Base-by-base conservation (phyloP, 257 asterid species). In the Dorcoceras hygrometricum region DNA sequence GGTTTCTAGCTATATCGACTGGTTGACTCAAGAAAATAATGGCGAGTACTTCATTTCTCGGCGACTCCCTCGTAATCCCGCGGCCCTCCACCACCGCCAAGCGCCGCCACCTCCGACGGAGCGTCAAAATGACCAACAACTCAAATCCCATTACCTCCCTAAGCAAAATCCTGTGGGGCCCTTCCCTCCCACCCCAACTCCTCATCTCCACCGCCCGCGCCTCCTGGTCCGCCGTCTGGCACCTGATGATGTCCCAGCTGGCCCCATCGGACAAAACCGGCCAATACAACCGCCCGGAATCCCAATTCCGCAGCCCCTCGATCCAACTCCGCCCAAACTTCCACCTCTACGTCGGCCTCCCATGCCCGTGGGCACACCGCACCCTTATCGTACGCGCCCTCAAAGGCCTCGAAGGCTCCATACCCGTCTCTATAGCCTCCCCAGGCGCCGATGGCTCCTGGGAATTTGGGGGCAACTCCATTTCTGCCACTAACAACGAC, bases 311-410 rank as follows among this genome's bases (percentile, higher is more conserved):
- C 68, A 57, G 69, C 36, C 27, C 69, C 69, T 23, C 76, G 58
- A 4, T 68, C 23, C 70, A 51, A 43, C 16, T 80, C 72, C 64
- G 36, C 75, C 76, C 50, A 26, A 76, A 67, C 55, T 88, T 90
- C 79, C 99, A 93, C 80, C 96, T 93, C 69, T 93, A 93, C 81
- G 94, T 82, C 29, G 97, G 89, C 66, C 92, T 93, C 32, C 88
- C 99, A 31, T 93, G 99, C 81, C 99, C 99, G 27, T 93, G 97
- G 99, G 99, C 99, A 64, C 99, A 93, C 81, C 86, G 99, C 55
- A 83, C 97, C 65, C 99, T 93, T 11, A 80, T 93, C 73, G 96
- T 90, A 63, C 96, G 95, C 59, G 95, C 99, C 26, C 89, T 93
- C 3, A 93, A 90, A 67, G 95, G 96, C 69, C 91, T 93, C 48